Base-by-base conservation (phyloP, 371 early-diverging fungal species). In the Mortierella sp. region DNA sequence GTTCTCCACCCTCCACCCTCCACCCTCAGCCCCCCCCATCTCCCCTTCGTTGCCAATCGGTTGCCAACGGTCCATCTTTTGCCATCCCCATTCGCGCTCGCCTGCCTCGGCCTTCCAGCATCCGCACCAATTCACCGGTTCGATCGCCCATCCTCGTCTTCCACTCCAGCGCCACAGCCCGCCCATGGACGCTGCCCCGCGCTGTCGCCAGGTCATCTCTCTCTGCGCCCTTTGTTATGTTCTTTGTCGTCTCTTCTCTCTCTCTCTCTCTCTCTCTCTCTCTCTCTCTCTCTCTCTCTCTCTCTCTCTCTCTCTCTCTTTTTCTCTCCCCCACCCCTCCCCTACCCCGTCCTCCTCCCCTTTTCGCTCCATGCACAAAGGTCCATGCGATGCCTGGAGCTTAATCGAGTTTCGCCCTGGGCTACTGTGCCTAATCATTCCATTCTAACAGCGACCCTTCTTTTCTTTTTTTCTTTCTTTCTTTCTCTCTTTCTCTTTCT, bases 51-150 rank as follows among this genome's bases (percentile, higher is more conserved):
- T 44, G 28, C 61, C 55, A 37, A 70, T 72, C 72, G 77, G 69
- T 72, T 72, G 51, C 62, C 25, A 72, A 77, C 68, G 72, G 72
- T 72, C 72, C 79, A 37, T 77, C 72, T 66, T 77, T 77, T 44
- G 79, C 79, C 55, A 72, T 77, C 56, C 79, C 21, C 53, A 53
- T 16, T 9, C 71, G 16, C 72, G 71, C 68, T 72, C 72, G 56
- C 79, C 79, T 47, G 64, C 74, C 29, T 72, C 70, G 56, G 72
- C 30, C 16, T 77, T 77, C 64, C 77, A 77, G 62, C 72, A 77
- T 29, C 72, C 77, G 7, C 77, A 77, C 23, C 77, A 72, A 26
- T 72, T 77, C 62, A 72, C 29, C 66, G 75, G 75, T 44, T 62
- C 61, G 56, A 50, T 72, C 56, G 62, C 77, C 30, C 76, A 75